Evolutionary conservation across 2,329 filamentous ascomycete genomes (phyloP).

Genomic region (Zymoseptoria passerinii): DNA sequence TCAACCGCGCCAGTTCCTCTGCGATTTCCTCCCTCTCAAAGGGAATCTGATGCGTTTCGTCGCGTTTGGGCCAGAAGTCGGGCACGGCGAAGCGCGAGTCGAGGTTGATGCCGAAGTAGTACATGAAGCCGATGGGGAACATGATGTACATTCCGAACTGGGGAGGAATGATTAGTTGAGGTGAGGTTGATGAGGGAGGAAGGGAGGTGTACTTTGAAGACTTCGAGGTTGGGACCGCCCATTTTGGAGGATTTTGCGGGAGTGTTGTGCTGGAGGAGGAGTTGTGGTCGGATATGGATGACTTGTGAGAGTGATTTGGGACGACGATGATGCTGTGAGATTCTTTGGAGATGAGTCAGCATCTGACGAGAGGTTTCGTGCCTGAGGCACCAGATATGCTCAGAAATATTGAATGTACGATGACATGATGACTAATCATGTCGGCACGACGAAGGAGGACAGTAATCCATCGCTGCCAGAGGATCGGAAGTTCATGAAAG

Average conservation of each 20-base stretch:
- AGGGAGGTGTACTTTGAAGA: slow-evolving; percentile 66
- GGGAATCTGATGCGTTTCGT: slow-evolving; percentile 68
- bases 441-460: too few relatives aligned
- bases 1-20: slow-evolving; percentile 67
- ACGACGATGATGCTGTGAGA: slow-evolving; percentile 5
- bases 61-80: slow-evolving; percentile 85
- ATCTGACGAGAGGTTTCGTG: neutral
- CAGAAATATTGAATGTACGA: too few relatives aligned
- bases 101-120: slow-evolving; percentile 98
- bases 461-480: too few relatives aligned
- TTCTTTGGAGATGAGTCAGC: neutral
- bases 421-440: too few relatives aligned
- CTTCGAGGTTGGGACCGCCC: slow-evolving; percentile 82
- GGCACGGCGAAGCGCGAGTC: slow-evolving; percentile 82
- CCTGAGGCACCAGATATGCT: too few relatives aligned
- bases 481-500: neutral
- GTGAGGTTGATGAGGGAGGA: neutral
- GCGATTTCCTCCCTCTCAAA: slow-evolving; percentile 74
- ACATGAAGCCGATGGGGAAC: slow-evolving; percentile 99
- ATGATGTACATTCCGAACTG: slow-evolving; percentile 98
- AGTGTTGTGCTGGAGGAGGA: neutral
- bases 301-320: neutral
- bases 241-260: slow-evolving; percentile 37
- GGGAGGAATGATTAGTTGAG: neutral
- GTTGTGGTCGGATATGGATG: neutral